Base-by-base conservation (phyloP, 2,329 filamentous ascomycete genomes). In the Scedosporium minutisporum region DNA sequence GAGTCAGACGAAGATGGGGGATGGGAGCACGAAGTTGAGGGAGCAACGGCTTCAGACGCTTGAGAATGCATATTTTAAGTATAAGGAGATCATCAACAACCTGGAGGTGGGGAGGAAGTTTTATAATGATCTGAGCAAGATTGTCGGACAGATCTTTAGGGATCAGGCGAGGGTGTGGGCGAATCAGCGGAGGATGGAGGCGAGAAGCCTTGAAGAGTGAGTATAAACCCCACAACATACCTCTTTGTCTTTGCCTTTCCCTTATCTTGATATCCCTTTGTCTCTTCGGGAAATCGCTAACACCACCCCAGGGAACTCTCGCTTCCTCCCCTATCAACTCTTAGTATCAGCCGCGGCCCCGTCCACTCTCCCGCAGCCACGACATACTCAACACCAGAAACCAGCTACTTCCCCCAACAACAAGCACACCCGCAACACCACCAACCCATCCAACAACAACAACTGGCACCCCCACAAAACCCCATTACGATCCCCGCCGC, bases 21-120 rank as follows among this genome's bases (percentile, higher is more conserved):
- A 79, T n/a, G 80, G 80, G 41, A 82, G 82, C 57, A 78, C 91
- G 66, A 74, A 76, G 64, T 92, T 96, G 70, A 86, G 95, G 14
- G 93, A 97, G 72, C 84, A 89, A 67, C 92, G 91, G 0, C 76
- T 99, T 58, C 95, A 99, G 74, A 86, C 84, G 65, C 79, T 99
- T 9, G 93, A 97, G 73, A 92, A 90, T 66, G 93, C 91, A 0
- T 97, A 96, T 72, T 87, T 92, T 74, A 96, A 93, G 75, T 97
- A 97, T 78, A 96, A 96, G 76, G 93, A 99, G 73, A 91, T 97
- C 63, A 86, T 96, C 63, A 90, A 85, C 66, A 96, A 97, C 71
- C 81, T 97, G 2, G 93, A 97, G 67, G 90, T 89, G 0, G 95
- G 91, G 0, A 82, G 93, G 61, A 97, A 95, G 72, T 99, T 99